These are phyloP conservation scores for Daldinia concentrica DNA, from an alignment of 495 filamentous ascomycete species.

Conservation along the genomic window DNA sequence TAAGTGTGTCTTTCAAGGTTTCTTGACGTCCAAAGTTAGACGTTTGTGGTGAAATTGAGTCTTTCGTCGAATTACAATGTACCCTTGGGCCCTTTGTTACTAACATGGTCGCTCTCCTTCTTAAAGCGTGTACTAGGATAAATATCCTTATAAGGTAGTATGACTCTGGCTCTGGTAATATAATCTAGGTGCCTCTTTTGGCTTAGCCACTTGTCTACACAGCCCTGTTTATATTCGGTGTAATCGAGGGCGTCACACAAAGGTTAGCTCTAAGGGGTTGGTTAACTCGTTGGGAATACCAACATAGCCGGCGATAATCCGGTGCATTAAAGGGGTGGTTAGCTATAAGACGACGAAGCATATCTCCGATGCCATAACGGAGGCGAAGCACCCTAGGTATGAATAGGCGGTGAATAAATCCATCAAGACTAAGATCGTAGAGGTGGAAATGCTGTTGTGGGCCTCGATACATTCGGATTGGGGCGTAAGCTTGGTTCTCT, in stretches of 20 bases:
- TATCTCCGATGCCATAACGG: background rate
- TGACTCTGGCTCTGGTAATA: too few species aligned
- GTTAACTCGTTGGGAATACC: background rate
- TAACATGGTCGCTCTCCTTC: too few species aligned
- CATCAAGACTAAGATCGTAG: conserved; percentile 45
- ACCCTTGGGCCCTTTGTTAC: too few species aligned
- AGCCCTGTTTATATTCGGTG: too few species aligned
- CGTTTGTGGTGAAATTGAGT: too few species aligned
- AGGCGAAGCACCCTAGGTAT: conserved; percentile 4
- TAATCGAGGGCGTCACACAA: conserved; percentile 7
- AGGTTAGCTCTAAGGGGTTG: background rate
- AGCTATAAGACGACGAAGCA: conserved; percentile 11
- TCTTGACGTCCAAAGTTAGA: too few species aligned
- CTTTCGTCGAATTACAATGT: too few species aligned
- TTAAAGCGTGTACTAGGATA: too few species aligned
- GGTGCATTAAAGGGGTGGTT: conserved; percentile 1
- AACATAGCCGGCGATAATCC: conserved; percentile 3
- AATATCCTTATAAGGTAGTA: too few species aligned
- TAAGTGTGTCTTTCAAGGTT: too few species aligned
- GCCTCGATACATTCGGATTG: conserved; percentile 41
- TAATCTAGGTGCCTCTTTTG: too few species aligned
- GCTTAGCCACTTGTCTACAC: too few species aligned
- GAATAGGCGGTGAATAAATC: conserved; percentile 26
- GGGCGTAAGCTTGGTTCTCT: conserved; percentile 6
- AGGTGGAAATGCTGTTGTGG: conserved; percentile 36